Percentiles rank a stretch among this genome's conserved stretches.
Evolutionary conservation across 1,284 basidiomycete genomes (phyloP).

Genomic region (Lentinus polychrous): DNA sequence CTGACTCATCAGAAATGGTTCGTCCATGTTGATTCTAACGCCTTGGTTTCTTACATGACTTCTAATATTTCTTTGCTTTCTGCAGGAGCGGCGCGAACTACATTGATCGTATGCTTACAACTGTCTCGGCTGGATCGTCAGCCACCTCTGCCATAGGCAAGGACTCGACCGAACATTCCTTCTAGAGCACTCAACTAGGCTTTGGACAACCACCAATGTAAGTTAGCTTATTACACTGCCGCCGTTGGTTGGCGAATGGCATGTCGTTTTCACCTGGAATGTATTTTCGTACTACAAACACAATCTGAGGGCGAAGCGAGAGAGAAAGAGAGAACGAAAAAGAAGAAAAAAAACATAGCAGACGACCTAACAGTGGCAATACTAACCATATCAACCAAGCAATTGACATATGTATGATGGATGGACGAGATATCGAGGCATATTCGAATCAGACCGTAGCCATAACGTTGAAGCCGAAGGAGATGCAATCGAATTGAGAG

Average conservation of each 20-base stretch:
- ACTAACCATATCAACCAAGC: neutral
- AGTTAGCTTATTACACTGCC: too few species aligned
- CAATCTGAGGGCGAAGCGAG: neutral
- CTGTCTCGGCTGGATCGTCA: constrained; percentile 76
- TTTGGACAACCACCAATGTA: neutral
- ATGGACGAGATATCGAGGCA: too few species aligned
- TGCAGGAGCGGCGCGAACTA: constrained; percentile 81
- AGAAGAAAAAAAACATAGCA: neutral
- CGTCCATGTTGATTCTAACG: constrained; percentile 13
- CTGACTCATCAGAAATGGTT: constrained; percentile 89
- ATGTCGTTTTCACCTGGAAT: too few species aligned
- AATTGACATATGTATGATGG: neutral
- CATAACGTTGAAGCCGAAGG: neutral
- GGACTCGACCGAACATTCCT: constrained; percentile 82
- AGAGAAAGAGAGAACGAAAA: neutral
- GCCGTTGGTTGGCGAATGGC: too few species aligned
- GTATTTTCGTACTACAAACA: too few species aligned
- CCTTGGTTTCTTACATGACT: neutral
- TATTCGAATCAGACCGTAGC: neutral
- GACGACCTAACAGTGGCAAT: too few species aligned
- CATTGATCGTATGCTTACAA: constrained; percentile 72
- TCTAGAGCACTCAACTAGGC: constrained; percentile 32
- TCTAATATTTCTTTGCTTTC: too few species aligned
- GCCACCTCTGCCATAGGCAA: constrained; percentile 76
- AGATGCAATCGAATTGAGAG: neutral